Evolutionary conservation across 2,329 filamentous ascomycete genomes (phyloP), one percentile per base, ranked within the genome.

Genomic region (Ophiostoma tasmaniense): DNA sequence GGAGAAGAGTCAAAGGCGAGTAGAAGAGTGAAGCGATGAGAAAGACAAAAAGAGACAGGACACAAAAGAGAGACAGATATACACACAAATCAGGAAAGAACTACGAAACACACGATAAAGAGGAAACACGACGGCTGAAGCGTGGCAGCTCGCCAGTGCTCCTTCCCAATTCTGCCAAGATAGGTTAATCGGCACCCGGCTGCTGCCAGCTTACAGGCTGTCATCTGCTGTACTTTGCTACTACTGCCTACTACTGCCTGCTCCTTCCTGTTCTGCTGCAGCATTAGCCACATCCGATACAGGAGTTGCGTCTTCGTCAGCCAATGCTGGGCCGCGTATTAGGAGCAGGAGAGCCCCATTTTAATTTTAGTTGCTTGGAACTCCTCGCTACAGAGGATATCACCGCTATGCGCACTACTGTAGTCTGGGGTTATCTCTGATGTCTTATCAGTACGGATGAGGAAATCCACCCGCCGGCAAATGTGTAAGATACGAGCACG

Each of bases 241-340:
- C n/a, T n/a, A n/a, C n/a, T n/a, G n/a, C n/a, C n/a, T n/a, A n/a
- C n/a, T n/a, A n/a, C n/a, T n/a, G n/a, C n/a, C n/a, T n/a, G n/a
- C n/a, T n/a, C n/a, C n/a, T n/a, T 33, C 33, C 33, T 33, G 33
- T 8, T 33, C 33, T 33, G 5, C 33, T 33, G 33, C 33, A 33
- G 20, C 20, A 20, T 7, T 30, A 61, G 4, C 10, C 22, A 25
- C 11, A 61, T 61, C 67, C 68, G 66, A 69, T 69, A 67, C 66
- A 69, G 68, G 68, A 67, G 39, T 64, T 67, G 28, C 50, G 37
- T n/a, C 68, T 67, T 25, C 50, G 37, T 30, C 68, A 64, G 64
- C 65, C 68, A 69, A 69, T 69, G 30, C 65, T 39, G 33, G 33
- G 5, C 64, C 13, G 64, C 64, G 64, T 45, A 69, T 69, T 66